Base-by-base conservation (phyloP, 306 rosid species). In the Pachyrhizus erosus region DNA sequence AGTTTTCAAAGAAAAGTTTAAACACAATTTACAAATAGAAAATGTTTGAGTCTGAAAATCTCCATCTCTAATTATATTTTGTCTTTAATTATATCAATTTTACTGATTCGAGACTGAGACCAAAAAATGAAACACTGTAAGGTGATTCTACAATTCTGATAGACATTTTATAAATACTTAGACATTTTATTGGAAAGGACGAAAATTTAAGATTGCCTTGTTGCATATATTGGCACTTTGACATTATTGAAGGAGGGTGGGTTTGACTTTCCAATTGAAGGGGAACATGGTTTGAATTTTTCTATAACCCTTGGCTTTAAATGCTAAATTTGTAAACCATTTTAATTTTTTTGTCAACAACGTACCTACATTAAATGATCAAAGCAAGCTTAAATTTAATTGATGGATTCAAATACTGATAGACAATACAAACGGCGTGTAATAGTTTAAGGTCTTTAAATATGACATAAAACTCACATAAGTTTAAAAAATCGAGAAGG, bases 161-260 rank as follows among this genome's bases (percentile, higher is more conserved):
- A n/a, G n/a, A n/a, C n/a, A n/a, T n/a, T 54, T 20, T 20, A 20
- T 20, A 20, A 2, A 52, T 18, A 7, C 12, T 8, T 52, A 52
- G 26, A 52, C 4, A n/a, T 52, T 52, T 54, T 29, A 29, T 65
- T 1, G 5, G 58, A 48, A 52, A 48, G 18, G 51, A 34, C 24
- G 37, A 33, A 55, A 34, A 31, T 31, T 77, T 62, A 12, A 76
- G 4, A n/a, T 42, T 76, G 21, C 13, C 12, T 79, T 33, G 17
- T 18, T 78, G 37, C 69, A 34, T 26, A 4, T 42, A 6, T 26
- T 65, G 40, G 40, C 1, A 1, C 51, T 31, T 71, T 60, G 65
- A 72, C 66, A 46, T 80, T 70, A 72, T 31, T 20, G 66, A 43
- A 45, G 73, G 40, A 29, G 65, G 43, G 31, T 72, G 79, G 34